Evolutionary conservation across 1,284 basidiomycete genomes (phyloP).

Genomic region (Rhodotorula sp.): DNA sequence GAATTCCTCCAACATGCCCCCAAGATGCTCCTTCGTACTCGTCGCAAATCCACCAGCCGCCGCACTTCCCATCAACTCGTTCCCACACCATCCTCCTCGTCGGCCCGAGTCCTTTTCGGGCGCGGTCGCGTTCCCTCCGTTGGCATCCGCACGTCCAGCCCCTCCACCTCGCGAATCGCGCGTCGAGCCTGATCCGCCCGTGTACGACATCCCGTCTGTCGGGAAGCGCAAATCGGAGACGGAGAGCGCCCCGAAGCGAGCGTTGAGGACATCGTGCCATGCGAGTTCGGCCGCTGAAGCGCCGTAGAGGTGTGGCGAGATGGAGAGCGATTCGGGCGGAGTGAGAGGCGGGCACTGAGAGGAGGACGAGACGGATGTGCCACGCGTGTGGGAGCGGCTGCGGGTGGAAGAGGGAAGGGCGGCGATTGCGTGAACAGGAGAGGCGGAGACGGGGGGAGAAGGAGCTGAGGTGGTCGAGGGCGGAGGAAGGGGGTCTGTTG

Average conservation of each 20-base stretch:
- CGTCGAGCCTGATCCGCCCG: conserved; percentile 5
- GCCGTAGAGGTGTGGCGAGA: conserved; percentile 9
- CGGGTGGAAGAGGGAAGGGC: neutral
- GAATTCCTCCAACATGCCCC: conserved; percentile 43
- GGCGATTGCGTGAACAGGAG: neutral
- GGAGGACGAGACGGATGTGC: neutral
- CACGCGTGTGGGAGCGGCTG: conserved; percentile 11
- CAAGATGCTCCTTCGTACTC: conserved; percentile 46
- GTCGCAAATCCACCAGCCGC: conserved; percentile 48
- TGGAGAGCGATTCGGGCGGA: conserved; percentile 25
- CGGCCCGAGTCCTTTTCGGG: neutral
- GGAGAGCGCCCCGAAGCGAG: neutral
- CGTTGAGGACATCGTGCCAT: conserved; percentile 28
- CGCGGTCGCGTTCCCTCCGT: neutral
- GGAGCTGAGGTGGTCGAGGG: neutral
- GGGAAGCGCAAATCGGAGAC: neutral
- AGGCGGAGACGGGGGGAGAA: neutral
- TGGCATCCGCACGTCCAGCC: neutral
- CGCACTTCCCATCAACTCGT: conserved; percentile 29
- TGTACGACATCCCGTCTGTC: neutral
- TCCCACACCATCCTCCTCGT: conserved; percentile 9
- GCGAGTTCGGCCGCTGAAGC: conserved; percentile 22
- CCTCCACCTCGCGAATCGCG: too few relatives aligned
- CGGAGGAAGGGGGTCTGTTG: neutral
- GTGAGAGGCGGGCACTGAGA: conserved; percentile 17